phyloP scores from a whole-genome alignment of 2,329 filamentous ascomycete genomes.

The Penicillium sp. region DNA sequence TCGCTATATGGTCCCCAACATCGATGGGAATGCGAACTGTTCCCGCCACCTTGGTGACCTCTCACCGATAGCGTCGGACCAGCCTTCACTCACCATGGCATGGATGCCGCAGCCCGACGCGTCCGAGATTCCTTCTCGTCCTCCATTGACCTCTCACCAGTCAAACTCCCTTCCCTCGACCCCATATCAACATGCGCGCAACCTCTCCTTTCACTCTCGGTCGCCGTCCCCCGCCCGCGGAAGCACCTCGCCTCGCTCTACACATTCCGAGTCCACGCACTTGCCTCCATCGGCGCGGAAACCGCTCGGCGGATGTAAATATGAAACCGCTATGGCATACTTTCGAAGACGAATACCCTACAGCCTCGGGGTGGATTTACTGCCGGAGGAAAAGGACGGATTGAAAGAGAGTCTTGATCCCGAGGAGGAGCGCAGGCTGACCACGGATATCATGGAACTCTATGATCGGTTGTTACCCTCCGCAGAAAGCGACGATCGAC shows the following conservation, averaged over 20 bases:
- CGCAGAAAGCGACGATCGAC: constrained; percentile 73
- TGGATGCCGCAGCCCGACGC: constrained; percentile 44
- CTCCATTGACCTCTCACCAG: constrained; percentile 63
- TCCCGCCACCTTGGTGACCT: constrained; percentile 46
- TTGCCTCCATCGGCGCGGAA: constrained; percentile 69
- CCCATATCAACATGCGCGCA: constrained; percentile 82
- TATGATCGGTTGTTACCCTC: constrained; percentile 86
- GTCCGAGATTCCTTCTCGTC: constrained; percentile 47
- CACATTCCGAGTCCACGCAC: constrained; percentile 84
- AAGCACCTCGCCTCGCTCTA: constrained; percentile 85
- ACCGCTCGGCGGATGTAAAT: constrained; percentile 74
- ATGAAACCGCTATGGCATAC: constrained; percentile 82
- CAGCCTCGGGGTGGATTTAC: constrained; percentile 76
- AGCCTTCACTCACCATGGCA: constrained; percentile 44
- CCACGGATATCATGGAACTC: constrained; percentile 79
- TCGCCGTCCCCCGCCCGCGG: constrained; percentile 77
- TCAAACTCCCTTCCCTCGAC: constrained; percentile 93
- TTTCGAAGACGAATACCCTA: constrained; percentile 89
- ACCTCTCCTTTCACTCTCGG: constrained; percentile 77
- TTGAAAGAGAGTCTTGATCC: constrained; percentile 71
- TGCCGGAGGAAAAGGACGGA: constrained; percentile 70
- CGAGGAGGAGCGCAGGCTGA: constrained; percentile 74
- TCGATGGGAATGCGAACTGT: constrained; percentile 48
- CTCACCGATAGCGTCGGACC: constrained; percentile 48
- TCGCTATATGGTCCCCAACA: constrained; percentile 48